These are phyloP conservation scores for Phytomonas francai DNA, from an alignment of 208 protist species.

Conservation along the genomic window DNA sequence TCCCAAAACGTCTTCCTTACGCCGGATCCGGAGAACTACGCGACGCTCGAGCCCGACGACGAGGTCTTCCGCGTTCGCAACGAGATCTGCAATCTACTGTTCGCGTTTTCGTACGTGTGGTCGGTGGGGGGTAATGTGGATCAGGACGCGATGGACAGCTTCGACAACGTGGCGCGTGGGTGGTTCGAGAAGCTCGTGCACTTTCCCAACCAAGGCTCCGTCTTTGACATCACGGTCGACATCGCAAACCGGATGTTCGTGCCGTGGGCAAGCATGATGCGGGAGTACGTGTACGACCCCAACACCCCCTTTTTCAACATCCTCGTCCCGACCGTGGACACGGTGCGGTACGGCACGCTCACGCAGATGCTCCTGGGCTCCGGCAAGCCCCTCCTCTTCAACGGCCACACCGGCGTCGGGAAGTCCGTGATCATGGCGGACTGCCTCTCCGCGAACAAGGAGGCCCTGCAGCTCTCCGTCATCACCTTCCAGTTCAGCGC, in stretches of 20 bases:
- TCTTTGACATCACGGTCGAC: constrained; percentile 94
- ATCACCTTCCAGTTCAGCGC: constrained; percentile 94
- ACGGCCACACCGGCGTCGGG: constrained; percentile 93
- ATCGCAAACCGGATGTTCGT: constrained; percentile 69
- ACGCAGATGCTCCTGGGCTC: constrained; percentile 80
- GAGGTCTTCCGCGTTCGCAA: constrained; percentile 77
- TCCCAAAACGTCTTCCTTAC: constrained; percentile 69
- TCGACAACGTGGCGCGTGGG: constrained; percentile 83
- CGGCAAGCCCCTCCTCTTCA: constrained; percentile 91
- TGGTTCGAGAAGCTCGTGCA: constrained; percentile 79
- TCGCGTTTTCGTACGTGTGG: constrained; percentile 95
- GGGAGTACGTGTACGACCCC: constrained; percentile 75
- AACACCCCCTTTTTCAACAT: constrained; percentile 94
- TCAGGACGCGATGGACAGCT: constrained; percentile 77
- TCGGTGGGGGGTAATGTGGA: constrained; percentile 93
- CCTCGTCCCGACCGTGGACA: constrained; percentile 96
- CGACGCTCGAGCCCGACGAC: constrained; percentile 43
- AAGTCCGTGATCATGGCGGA: constrained; percentile 93
- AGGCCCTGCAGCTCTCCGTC: constrained; percentile 67
- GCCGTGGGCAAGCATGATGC: constrained; percentile 76
- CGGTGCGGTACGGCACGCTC: constrained; percentile 92
- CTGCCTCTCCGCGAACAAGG: constrained; percentile 67
- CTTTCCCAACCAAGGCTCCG: constrained; percentile 81
- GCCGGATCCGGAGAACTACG: constrained; percentile 52
- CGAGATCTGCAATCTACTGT: constrained; percentile 84